These are phyloP conservation scores for Obba rivulosa DNA, from an alignment of 768 basidiomycete genomes.

Conservation along the genomic window DNA sequence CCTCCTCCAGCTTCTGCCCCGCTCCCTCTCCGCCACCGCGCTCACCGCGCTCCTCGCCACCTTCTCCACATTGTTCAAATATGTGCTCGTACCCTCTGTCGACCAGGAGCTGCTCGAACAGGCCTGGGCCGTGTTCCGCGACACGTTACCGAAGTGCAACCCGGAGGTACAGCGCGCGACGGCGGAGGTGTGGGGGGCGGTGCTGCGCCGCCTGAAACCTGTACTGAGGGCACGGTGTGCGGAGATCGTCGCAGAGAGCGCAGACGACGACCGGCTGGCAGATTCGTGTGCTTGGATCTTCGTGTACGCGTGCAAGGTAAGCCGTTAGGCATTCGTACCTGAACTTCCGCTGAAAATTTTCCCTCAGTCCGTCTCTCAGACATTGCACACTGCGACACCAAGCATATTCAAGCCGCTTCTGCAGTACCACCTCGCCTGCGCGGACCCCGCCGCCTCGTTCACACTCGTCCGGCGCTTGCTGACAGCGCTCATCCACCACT, in stretches of 20 bases:
- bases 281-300: conserved; percentile 70
- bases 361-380: conserved; percentile 71
- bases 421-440: conserved; percentile 42
- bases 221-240: conserved; percentile 54
- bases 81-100: conserved; percentile 63
- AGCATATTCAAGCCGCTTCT: conserved; percentile 59
- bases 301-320: conserved; percentile 75
- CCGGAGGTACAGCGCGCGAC: conserved; percentile 72
- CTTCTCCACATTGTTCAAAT: conserved; percentile 64
- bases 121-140: conserved; percentile 55
- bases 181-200: conserved; percentile 84
- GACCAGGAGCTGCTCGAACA: conserved; percentile 44
- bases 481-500: conserved; percentile 82
- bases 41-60: conserved; percentile 65
- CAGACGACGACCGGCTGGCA: conserved; percentile 45
- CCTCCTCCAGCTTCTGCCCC: conserved; percentile 53
- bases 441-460: conserved; percentile 37
- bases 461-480: conserved; percentile 65
- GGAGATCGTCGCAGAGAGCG: conserved; percentile 38
- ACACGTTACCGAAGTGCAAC: conserved; percentile 51
- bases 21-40: conserved; percentile 52
- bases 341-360: too few species aligned
- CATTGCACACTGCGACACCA: conserved; percentile 69
- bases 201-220: conserved; percentile 66
- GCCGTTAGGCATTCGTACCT: too few species aligned